phyloP scores from a whole-genome alignment of 192 early-diverging fungal species.

The Ramicandelaber brevisporus region DNA sequence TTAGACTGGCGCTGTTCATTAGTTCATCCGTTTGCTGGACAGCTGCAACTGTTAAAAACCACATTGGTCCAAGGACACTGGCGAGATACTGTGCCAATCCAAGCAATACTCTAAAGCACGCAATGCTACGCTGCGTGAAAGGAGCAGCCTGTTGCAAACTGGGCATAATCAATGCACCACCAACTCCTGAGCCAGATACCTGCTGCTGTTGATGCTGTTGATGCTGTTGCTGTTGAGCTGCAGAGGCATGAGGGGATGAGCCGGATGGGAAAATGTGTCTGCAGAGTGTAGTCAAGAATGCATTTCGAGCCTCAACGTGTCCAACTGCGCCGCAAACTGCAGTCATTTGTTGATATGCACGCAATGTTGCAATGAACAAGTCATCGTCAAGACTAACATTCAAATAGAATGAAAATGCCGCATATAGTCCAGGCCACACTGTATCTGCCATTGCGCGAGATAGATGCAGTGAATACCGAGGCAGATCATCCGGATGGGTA shows the following conservation, averaged over 20 bases:
- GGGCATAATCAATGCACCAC: too few relatives aligned
- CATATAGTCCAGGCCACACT: conserved; percentile 55
- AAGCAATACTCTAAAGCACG: conserved; percentile 43
- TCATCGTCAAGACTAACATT: conserved; percentile 59
- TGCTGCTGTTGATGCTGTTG: too few relatives aligned
- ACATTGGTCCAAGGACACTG: conserved; percentile 45
- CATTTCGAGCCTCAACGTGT: conserved; percentile 54
- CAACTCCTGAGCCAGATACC: too few relatives aligned
- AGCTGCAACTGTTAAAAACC: conserved; percentile 72
- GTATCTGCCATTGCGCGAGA: conserved; percentile 61
- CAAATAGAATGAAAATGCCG: conserved; percentile 47
- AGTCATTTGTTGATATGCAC: conserved; percentile 45
- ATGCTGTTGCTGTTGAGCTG: too few relatives aligned
- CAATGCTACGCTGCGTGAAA: conserved; percentile 51
- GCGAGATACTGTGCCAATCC: conserved; percentile 45
- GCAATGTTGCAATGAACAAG: conserved; percentile 44
- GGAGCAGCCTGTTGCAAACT: conserved; percentile 6
- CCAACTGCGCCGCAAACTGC: conserved; percentile 57
- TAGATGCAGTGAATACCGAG: too few relatives aligned
- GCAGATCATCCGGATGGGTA: too few relatives aligned
- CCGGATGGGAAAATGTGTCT: too few relatives aligned
- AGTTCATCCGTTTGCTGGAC: conserved; percentile 68
- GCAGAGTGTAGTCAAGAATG: conserved; percentile 66
- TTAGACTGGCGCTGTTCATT: conserved; percentile 10
- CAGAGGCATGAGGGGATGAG: too few relatives aligned